Conservation (phyloP, 106 monocot genomes). For the Amphibolis antarctica region DNA sequence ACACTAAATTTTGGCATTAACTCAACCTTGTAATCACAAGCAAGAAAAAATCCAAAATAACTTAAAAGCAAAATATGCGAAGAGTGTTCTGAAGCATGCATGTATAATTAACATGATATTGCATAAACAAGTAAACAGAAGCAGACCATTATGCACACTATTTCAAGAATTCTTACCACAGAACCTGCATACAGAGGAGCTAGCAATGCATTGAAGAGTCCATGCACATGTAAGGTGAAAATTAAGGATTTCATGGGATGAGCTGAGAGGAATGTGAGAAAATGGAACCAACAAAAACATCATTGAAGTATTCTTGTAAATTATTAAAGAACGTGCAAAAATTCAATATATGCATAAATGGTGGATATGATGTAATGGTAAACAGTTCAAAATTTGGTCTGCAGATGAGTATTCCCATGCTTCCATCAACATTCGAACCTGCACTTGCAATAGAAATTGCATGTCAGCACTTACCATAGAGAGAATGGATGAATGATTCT, state of each 20-base stretch:
- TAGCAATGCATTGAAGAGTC: constrained; percentile 88
- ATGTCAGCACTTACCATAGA: background rate
- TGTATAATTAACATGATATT: background rate
- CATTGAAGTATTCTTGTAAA: background rate
- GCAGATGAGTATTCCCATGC: constrained; percentile 75
- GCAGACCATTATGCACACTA: background rate
- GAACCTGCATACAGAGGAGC: constrained; percentile 93
- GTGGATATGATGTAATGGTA: constrained; percentile 97
- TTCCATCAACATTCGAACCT: constrained; percentile 83
- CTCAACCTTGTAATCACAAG: constrained; percentile 51
- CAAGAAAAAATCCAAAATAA: constrained; percentile 1
- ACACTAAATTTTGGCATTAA: constrained; percentile 99
- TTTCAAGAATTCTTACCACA: constrained; percentile 42
- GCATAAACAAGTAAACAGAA: background rate
- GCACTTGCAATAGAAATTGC: constrained; percentile 14
- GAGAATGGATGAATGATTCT: too few relatives aligned
- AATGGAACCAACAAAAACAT: constrained; percentile 2
- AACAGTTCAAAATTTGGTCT: constrained; percentile 75
- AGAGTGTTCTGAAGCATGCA: too few relatives aligned
- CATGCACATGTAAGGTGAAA: constrained; percentile 70
- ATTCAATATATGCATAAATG: background rate
- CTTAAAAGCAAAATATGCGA: background rate
- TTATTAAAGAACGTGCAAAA: background rate
- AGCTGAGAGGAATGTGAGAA: background rate
- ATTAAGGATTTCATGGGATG: constrained; percentile 48